Evolutionary conservation across 306 rosid species (phyloP).

Genomic region (Macrotyloma uniflorum): DNA sequence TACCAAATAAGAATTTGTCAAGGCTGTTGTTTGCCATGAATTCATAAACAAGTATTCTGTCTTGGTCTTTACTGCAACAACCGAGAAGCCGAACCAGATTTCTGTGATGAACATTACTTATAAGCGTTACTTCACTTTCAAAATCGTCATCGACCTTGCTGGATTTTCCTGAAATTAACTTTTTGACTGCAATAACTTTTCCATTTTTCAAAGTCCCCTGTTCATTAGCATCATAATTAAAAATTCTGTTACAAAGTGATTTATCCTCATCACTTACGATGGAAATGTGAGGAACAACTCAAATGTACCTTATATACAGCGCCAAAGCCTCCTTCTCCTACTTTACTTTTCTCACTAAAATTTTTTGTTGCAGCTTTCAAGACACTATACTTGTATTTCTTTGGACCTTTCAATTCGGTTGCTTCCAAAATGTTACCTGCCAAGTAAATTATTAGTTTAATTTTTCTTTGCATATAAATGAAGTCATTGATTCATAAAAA

Average conservation of each 20-base stretch:
- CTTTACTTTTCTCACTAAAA: constrained; percentile 53
- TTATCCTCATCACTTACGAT: no score
- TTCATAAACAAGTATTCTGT: constrained; percentile 67
- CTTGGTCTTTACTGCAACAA: constrained; percentile 46
- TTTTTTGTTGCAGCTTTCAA: constrained; percentile 63
- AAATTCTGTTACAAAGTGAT: not conserved
- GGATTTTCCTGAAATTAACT: constrained; percentile 49
- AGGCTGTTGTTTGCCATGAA: constrained; percentile 71
- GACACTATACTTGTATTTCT: constrained; percentile 51
- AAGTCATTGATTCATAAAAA: not conserved
- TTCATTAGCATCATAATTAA: not conserved
- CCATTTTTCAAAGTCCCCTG: constrained; percentile 33
- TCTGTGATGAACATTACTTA: constrained; percentile 37
- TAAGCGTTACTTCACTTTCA: constrained; percentile 69
- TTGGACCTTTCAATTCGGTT: constrained; percentile 63
- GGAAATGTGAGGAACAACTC: not conserved
- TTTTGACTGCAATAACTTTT: constrained; percentile 70
- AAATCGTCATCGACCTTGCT: constrained; percentile 52
- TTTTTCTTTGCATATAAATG: not conserved
- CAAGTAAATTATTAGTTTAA: not conserved
- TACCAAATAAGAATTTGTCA: constrained; percentile 72
- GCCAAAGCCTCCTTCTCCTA: constrained; percentile 76
- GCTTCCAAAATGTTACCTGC: constrained; percentile 64
- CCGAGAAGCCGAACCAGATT: not conserved
- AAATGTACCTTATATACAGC: constrained; percentile 63